phyloP scores from a whole-genome alignment of 805 yeast species.

The Maudiozyma turicensis region DNA sequence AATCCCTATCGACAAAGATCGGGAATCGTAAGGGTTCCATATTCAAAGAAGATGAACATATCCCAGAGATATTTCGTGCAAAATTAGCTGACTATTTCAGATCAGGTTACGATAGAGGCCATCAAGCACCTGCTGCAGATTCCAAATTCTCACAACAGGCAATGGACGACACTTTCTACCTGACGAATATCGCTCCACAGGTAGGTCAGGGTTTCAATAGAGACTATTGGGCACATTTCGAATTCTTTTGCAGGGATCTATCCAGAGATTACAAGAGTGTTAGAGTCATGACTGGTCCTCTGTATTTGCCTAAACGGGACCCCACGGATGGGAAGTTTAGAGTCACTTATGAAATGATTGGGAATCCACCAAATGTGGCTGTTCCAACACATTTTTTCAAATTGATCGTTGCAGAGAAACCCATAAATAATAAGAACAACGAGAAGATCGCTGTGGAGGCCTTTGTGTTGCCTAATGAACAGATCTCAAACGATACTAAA shows the following conservation, averaged over 20 bases:
- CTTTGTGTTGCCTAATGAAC: slow-evolving; percentile 86
- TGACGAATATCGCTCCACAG: slow-evolving; percentile 92
- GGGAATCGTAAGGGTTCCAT: slow-evolving; percentile 75
- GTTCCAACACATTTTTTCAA: slow-evolving; percentile 98
- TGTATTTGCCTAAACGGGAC: slow-evolving; percentile 70
- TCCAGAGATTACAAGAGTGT: slow-evolving; percentile 66
- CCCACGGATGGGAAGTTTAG: slow-evolving; percentile 72
- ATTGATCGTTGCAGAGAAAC: slow-evolving; percentile 72
- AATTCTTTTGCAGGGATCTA: slow-evolving; percentile 73
- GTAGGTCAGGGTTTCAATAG: slow-evolving; percentile 97
- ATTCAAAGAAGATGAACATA: slow-evolving; percentile 76
- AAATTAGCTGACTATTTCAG: slow-evolving; percentile 79
- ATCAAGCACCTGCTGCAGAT: slow-evolving; percentile 96
- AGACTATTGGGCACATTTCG: slow-evolving; percentile 97
- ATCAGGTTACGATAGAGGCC: slow-evolving; percentile 94
- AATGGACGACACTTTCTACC: slow-evolving; percentile 87
- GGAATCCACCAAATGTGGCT: slow-evolving; percentile 92
- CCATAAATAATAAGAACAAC: slow-evolving; percentile 30
- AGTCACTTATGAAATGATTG: slow-evolving; percentile 86
- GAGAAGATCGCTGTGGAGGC: slow-evolving; percentile 67
- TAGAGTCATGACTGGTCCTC: slow-evolving; percentile 86
- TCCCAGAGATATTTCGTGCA: slow-evolving; percentile 72
- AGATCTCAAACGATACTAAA: slow-evolving; percentile 60
- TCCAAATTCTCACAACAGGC: slow-evolving; percentile 85
- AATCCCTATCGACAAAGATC: slow-evolving; percentile 44